Percentiles rank a stretch among this genome's conserved stretches.
These are phyloP conservation scores for Coemansia sp. DNA, from an alignment of 192 early-diverging fungal species.

Conservation along the genomic window DNA sequence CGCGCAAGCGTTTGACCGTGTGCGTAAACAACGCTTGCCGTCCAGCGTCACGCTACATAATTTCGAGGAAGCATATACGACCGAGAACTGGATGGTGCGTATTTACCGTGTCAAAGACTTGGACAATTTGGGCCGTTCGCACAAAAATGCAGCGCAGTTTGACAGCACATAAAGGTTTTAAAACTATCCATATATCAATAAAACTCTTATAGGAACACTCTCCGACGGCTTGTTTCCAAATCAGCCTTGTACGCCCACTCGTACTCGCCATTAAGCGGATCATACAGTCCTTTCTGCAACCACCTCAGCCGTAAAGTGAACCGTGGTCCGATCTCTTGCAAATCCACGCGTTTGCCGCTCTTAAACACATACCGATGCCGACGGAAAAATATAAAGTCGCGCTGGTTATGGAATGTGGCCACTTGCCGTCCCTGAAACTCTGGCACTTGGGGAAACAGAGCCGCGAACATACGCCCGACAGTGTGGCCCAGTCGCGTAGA, in stretches of 20 bases:
- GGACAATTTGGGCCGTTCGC: constrained; percentile 84
- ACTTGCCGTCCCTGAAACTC: constrained; percentile 95
- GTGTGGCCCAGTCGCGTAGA: constrained; percentile 95
- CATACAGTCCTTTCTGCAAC: constrained; percentile 96
- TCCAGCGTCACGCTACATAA: constrained; percentile 75
- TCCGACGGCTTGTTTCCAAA: constrained; percentile 86
- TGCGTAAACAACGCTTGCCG: constrained; percentile 76
- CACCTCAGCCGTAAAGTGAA: constrained; percentile 93
- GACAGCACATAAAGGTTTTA: neutral
- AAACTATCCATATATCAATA: neutral
- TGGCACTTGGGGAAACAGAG: constrained; percentile 95
- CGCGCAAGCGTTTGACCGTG: constrained; percentile 75
- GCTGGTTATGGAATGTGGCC: constrained; percentile 97
- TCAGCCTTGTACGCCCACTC: constrained; percentile 95
- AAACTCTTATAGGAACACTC: constrained; percentile 71
- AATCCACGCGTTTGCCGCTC: constrained; percentile 72
- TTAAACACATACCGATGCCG: constrained; percentile 95
- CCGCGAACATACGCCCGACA: constrained; percentile 91
- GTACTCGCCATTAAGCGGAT: constrained; percentile 86
- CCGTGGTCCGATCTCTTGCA: constrained; percentile 94
- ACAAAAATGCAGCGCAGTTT: constrained; percentile 24
- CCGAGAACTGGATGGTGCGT: constrained; percentile 97
- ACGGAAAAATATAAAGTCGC: constrained; percentile 98
- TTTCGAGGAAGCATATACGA: constrained; percentile 92
- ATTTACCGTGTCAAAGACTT: constrained; percentile 98